Evolutionary conservation across 441 rosid genomes (phyloP), one percentile per base, ranked within the genome.

Genomic region (Melastoma candidum): DNA sequence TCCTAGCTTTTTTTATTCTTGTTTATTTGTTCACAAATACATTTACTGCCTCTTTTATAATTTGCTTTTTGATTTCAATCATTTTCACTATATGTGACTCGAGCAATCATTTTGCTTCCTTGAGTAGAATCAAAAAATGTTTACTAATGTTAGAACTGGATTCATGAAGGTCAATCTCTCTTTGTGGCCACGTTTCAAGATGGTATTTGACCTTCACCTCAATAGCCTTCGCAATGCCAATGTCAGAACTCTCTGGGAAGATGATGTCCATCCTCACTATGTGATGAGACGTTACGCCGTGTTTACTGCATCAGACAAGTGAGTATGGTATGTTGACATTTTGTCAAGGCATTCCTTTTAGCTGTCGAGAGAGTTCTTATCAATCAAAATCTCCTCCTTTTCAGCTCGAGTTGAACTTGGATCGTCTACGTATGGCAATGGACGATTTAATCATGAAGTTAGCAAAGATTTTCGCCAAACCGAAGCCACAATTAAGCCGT

Each of bases 281-380:
- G 97, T 94, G 56, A 90, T 87, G 97, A 82, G 99, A 74, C 99
- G 96, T 55, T 94, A 94, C 60, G 99, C 99, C 51, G 99, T 89
- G 73, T 94, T 89, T 64, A 83, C 97, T 8, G 97, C 96, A 59
- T 94, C 99, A 27, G 97, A 48, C 99, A 94, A 95, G 97, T 94
- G 49, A 56, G 27, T 4, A 11, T 10, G 46, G 11, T 4, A 12
- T 44, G 3, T 53, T 24, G 26, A 0, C 9, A 60, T 3, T 58
- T 49, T 27, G n/a, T 56, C 29, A 17, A 45, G 45, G 45, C 24
- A 25, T 5, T 12, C 48, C 39, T 48, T 29, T 32, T 10, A 7
- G 53, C 25, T 46, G 11, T 43, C 26, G 56, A 47, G 57, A 54
- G 12, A 47, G 54, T 61, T 49, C 10, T 17, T 48, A 44, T 36